Conservation (phyloP, 2,329 filamentous ascomycete species). For the Fusarium liriodendri region DNA sequence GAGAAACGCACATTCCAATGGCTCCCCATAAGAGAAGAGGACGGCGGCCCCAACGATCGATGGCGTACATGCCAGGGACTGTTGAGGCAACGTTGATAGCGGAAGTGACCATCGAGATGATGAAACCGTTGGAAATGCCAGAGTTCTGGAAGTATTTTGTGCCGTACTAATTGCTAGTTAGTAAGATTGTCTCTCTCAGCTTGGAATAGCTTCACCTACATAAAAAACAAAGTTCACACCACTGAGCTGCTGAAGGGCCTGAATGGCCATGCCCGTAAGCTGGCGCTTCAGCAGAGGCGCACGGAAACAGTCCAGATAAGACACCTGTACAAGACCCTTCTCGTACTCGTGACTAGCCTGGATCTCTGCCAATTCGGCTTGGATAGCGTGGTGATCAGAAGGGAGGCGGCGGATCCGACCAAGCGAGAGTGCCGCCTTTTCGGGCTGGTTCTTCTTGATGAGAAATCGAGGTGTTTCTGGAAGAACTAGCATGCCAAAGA, state of each 20-base stretch:
- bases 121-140: constrained; percentile 74
- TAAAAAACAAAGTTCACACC: constrained; percentile 80
- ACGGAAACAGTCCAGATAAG: background rate
- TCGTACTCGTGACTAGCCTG: background rate
- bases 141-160: constrained; percentile 77
- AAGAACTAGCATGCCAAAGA: constrained; percentile 65
- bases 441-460: constrained; percentile 80
- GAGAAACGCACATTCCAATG: constrained; percentile 74
- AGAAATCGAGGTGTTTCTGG: constrained; percentile 89
- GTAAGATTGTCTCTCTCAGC: background rate
- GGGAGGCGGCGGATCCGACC: constrained; percentile 80
- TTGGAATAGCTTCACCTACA: constrained; percentile 1
- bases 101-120: constrained; percentile 78
- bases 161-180: constrained; percentile 57
- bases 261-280: constrained; percentile 49
- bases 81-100: constrained; percentile 82
- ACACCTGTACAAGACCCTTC: background rate
- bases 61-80: constrained; percentile 77
- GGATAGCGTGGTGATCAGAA: constrained; percentile 76
- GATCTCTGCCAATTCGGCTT: constrained; percentile 81
- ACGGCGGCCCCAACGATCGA: constrained; percentile 78
- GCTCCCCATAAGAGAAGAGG: constrained; percentile 76
- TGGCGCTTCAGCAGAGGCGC: background rate
- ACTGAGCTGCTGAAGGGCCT: constrained; percentile 68
- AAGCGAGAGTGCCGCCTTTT: constrained; percentile 71